These are phyloP conservation scores for Sindora glabra DNA, from an alignment of 306 rosid species.

Conservation along the genomic window DNA sequence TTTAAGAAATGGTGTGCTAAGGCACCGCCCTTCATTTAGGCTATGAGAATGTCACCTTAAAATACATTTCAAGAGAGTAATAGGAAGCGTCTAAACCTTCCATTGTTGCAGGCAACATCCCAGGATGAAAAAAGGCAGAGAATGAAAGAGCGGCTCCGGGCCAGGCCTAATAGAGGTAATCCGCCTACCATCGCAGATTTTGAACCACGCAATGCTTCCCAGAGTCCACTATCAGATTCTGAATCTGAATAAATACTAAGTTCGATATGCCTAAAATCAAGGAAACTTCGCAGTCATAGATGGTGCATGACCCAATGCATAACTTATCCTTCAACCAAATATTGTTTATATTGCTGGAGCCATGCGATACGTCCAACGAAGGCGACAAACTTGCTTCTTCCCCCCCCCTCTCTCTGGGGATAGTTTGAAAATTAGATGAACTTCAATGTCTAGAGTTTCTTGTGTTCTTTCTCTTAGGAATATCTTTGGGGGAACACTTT, in stretches of 20 bases:
- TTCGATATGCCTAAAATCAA: not conserved
- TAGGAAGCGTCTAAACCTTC: not conserved
- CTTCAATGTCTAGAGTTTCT: no score
- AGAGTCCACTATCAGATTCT: conserved; percentile 56
- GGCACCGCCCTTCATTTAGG: no score
- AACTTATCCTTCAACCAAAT: not conserved
- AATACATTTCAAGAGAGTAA: no score
- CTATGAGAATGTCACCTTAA: no score
- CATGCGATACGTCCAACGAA: not conserved
- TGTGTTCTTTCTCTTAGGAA: no score
- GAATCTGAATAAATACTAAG: conserved; percentile 50
- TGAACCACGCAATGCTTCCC: conserved; percentile 62
- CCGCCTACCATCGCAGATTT: conserved; percentile 60
- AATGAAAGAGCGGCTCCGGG: conserved; percentile 27
- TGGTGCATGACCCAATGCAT: not conserved
- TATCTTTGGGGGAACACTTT: no score
- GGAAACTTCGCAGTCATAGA: not conserved
- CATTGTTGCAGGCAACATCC: conserved; percentile 14
- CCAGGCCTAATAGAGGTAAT: conserved; percentile 7
- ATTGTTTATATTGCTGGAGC: not conserved
- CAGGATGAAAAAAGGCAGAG: conserved; percentile 36
- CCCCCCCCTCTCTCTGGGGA: no score
- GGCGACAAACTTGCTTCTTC: no score
- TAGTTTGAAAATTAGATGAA: no score
- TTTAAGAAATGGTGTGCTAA: no score